Evolutionary conservation across 257 asterid species (phyloP), one percentile per base, ranked within the genome.

Genomic region (Handroanthus guayacan): DNA sequence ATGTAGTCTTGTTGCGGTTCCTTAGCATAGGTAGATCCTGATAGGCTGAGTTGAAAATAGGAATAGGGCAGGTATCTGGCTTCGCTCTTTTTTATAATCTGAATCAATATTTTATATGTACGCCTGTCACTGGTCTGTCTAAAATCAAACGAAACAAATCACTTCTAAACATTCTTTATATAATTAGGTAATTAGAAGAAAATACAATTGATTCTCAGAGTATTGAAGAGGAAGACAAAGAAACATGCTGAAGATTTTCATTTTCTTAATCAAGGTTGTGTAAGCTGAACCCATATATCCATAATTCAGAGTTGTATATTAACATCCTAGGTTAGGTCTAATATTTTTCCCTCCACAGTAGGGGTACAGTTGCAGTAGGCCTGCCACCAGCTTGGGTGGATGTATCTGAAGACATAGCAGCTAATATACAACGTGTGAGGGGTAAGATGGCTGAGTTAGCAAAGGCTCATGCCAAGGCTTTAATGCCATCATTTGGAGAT

Each of bases 251-350:
- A 9, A 5, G 10, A 10, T 47, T 10, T 3, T 10, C 14, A 47
- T 63, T 39, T 39, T 63, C 48, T 52, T n/a, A 52, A 52, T 52
- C 20, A 14, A 52, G 5, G 9, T 62, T 38, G 5, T 38, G n/a
- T 37, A 62, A 25, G 39, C 7, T 2, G 2, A 9, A 9, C 0
- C 12, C 38, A 3, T 36, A 41, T 12, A 25, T 25, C 31, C 31
- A 25, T 39, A 39, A 37, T 41, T 31, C 39, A 65, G 52, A 9
- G 25, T n/a, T 39, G n/a, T 65, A 39, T 9, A 38, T n/a, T 34
- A 50, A 69, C 31, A 51, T 67, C 9, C 62, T 25, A 14, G 34
- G 52, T 43, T 12, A 63, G 63, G 36, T 34, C 63, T 69, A 69
- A 67, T 13, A 4, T 12, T 61, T 38, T 52, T 50, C 18, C 74